A percentile compares a stretch with the other conserved stretches of the same genome.
These are phyloP conservation scores for Phytopythium montanum DNA, from an alignment of 352 stramenopile species.

Conservation along the genomic window DNA sequence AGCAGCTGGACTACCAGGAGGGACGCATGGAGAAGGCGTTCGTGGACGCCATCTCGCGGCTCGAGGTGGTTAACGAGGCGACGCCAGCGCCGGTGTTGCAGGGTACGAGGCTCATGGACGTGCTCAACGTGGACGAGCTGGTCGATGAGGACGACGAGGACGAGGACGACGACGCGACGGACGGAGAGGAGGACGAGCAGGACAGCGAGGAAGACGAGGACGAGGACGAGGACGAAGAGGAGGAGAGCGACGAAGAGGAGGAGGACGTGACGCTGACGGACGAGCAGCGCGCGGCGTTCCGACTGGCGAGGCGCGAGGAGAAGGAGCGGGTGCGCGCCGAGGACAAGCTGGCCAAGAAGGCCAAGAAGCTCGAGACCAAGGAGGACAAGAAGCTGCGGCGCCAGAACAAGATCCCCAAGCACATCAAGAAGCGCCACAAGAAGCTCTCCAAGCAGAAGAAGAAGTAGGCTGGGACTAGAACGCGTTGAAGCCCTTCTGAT, in stretches of 20 bases:
- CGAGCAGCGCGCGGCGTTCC: constrained; percentile 80
- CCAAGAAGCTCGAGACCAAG: constrained; percentile 96
- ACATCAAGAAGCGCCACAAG: constrained; percentile 98
- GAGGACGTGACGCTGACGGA: constrained; percentile 50
- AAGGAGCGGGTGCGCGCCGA: constrained; percentile 48
- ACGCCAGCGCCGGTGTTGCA: constrained; percentile 16
- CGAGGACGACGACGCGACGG: constrained; percentile 37
- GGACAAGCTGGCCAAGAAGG: constrained; percentile 83
- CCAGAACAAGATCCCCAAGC: constrained; percentile 98
- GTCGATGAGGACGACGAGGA: constrained; percentile 40
- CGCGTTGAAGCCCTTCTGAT: background rate
- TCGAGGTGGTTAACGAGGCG: constrained; percentile 44
- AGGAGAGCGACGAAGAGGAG: constrained; percentile 15
- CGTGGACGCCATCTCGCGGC: constrained; percentile 68
- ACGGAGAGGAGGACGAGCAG: constrained; percentile 20
- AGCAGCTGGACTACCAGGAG: constrained; percentile 84
- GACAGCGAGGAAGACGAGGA: constrained; percentile 27
- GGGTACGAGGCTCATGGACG: constrained; percentile 65
- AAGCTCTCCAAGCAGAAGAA: constrained; percentile 93
- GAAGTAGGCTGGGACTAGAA: constrained; percentile 3
- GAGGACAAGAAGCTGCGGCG: constrained; percentile 92
- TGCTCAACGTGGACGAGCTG: constrained; percentile 63
- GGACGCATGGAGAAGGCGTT: constrained; percentile 85
- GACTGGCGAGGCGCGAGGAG: constrained; percentile 74
- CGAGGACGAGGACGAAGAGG: constrained; percentile 47